A percentile compares a stretch with the other conserved stretches of the same genome.
Conservation (phyloP, 2,329 filamentous ascomycete species). For the Penicillium nordicum region DNA sequence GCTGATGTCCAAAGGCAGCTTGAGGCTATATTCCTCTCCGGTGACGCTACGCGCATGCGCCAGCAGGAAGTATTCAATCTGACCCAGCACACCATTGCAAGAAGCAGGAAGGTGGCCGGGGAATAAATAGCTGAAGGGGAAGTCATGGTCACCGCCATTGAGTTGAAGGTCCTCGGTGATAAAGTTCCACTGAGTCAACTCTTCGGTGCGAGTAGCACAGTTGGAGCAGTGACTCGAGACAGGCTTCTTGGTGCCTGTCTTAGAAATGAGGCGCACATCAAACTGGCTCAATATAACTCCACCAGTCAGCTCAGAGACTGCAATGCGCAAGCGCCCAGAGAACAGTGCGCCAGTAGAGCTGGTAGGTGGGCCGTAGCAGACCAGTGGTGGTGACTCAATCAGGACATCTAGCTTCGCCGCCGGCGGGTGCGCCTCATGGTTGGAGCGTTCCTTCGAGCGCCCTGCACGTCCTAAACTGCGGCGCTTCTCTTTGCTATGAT, state of each 20-base stretch:
- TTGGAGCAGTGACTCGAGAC: constrained; percentile 74
- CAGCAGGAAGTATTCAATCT: constrained; percentile 74
- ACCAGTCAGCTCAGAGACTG: constrained; percentile 61
- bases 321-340: constrained; percentile 75
- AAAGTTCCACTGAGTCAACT: constrained; percentile 77
- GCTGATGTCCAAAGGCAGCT: constrained; percentile 68
- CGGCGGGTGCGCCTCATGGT: constrained; percentile 33
- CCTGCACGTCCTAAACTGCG: constrained; percentile 34
- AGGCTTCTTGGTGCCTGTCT: constrained; percentile 74
- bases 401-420: constrained; percentile 56
- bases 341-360: constrained; percentile 80
- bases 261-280: constrained; percentile 67
- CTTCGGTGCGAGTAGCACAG: constrained; percentile 68
- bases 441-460: constrained; percentile 38
- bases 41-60: constrained; percentile 62
- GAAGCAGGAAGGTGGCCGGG: constrained; percentile 81
- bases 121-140: constrained; percentile 85
- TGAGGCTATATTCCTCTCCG: constrained; percentile 62
- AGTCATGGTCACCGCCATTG: constrained; percentile 63
- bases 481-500: constrained; percentile 43
- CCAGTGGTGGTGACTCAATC: constrained; percentile 82
- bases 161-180: constrained; percentile 52
- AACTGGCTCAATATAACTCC: constrained; percentile 68
- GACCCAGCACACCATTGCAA: constrained; percentile 68
- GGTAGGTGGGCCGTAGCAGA: constrained; percentile 73